Evolutionary conservation across 371 early-diverging fungal species (phyloP).

Genomic region (Rhizopus sp.): DNA sequence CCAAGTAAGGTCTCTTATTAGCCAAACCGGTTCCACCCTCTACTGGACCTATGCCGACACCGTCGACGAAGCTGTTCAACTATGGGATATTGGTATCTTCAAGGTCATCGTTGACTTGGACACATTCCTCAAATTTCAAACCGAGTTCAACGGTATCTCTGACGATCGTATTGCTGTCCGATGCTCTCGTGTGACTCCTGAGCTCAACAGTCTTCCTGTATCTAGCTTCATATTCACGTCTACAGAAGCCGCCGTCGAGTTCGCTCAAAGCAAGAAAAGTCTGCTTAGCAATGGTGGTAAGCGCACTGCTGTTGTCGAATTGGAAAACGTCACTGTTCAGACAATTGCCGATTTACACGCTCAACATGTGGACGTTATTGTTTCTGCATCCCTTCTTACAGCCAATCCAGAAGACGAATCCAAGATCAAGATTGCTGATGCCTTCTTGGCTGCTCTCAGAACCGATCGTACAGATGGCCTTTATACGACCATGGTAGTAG

Average conservation of each 20-base stretch:
- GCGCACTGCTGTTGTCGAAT: slow-evolving; percentile 45
- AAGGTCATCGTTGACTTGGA: slow-evolving; percentile 56
- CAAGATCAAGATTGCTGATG: slow-evolving; percentile 65
- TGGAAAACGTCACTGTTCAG: slow-evolving; percentile 32
- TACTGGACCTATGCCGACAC: slow-evolving; percentile 56
- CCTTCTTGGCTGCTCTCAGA: slow-evolving; percentile 62
- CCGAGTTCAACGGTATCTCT: slow-evolving; percentile 35
- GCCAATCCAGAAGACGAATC: slow-evolving; percentile 22
- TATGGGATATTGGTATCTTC: slow-evolving; percentile 65
- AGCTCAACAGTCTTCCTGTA: slow-evolving; percentile 12
- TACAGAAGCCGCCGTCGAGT: slow-evolving; percentile 7
- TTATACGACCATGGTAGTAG: slow-evolving; percentile 90
- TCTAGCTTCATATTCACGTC: slow-evolving; percentile 29
- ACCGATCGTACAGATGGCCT: slow-evolving; percentile 92
- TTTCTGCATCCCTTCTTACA: slow-evolving; percentile 39
- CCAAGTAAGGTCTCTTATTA: slow-evolving; percentile 37
- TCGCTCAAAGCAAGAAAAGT: slow-evolving; percentile 24
- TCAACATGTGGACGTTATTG: slow-evolving; percentile 42
- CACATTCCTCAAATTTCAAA: slow-evolving; percentile 24
- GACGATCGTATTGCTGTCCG: slow-evolving; percentile 50
- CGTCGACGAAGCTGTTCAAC: slow-evolving; percentile 53
- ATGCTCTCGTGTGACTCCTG: slow-evolving; percentile 3
- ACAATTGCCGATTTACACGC: slow-evolving; percentile 37
- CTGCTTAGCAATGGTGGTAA: slow-evolving; percentile 47
- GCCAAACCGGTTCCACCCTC: slow-evolving; percentile 46